phyloP scores from a whole-genome alignment of 148 eudicot genomes.

The Fagopyrum esculentum region DNA sequence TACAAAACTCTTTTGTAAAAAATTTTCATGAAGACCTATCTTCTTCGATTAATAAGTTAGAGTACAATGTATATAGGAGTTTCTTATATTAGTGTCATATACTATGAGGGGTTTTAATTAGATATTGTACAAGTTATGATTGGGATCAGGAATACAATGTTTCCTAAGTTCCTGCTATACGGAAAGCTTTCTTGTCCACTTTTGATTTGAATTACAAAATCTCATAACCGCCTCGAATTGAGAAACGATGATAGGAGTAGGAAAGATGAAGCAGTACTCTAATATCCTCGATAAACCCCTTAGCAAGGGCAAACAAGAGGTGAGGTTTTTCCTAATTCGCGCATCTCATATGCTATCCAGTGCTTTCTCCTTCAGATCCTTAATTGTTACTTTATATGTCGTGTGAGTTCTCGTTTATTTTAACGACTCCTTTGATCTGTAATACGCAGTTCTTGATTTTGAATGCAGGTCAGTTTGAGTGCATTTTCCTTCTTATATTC shows the following conservation, averaged over 20 bases:
- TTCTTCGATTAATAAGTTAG: background rate
- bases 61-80: background rate
- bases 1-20: background rate
- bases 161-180: background rate
- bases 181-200: background rate
- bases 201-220: background rate
- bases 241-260: slow-evolving; percentile 48
- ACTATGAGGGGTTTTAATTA: background rate
- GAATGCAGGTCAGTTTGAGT: slow-evolving; percentile 87
- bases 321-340: slow-evolving; percentile 16
- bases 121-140: background rate
- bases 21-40: background rate
- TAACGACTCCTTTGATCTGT: background rate
- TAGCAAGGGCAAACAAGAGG: slow-evolving; percentile 98
- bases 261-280: too few species aligned
- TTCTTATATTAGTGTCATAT: background rate
- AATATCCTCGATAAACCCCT: too few species aligned
- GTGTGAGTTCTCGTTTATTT: background rate
- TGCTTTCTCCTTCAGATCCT: background rate
- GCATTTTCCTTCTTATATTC: slow-evolving; percentile 96
- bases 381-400: background rate
- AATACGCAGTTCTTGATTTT: slow-evolving; percentile 4
- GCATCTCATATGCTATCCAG: background rate
- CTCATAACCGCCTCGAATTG: background rate
- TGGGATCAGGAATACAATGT: background rate